Evolutionary conservation across 768 basidiomycete species (phyloP).

Genomic region (Coprinellus aureogranulatus): DNA sequence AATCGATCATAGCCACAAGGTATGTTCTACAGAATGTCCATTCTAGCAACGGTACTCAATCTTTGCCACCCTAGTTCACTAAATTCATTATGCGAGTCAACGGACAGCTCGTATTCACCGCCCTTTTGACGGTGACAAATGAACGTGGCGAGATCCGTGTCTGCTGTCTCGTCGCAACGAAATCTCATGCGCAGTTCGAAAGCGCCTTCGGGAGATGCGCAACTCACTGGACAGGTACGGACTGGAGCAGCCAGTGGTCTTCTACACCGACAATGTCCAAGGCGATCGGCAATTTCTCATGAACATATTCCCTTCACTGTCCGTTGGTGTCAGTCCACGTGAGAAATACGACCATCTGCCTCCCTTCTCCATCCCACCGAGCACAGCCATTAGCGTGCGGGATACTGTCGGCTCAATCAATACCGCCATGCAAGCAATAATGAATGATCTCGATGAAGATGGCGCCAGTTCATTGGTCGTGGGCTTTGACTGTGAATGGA

Average conservation of each 20-base stretch:
- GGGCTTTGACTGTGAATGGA: conserved; percentile 23
- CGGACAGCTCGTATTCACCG: conserved; percentile 19
- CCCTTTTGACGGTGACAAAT: conserved; percentile 27
- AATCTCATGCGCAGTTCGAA: conserved; percentile 26
- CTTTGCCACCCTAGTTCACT: neutral
- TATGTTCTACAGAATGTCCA: conserved; percentile 12
- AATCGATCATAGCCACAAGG: conserved; percentile 14
- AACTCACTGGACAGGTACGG: conserved; percentile 27
- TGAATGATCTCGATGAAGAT: conserved; percentile 8
- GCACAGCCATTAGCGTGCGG: conserved; percentile 9
- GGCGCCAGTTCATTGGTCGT: conserved; percentile 10
- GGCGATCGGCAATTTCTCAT: conserved; percentile 23
- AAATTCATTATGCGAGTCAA: neutral
- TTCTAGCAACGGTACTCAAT: neutral
- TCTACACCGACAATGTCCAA: conserved; percentile 30
- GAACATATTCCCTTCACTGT: conserved; percentile 17
- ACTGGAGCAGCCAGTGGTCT: conserved; percentile 18
- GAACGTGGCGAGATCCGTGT: conserved; percentile 21
- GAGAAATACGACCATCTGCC: conserved; percentile 24
- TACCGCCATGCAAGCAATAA: conserved; percentile 13
- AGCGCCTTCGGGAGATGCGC: conserved; percentile 11
- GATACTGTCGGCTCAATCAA: conserved; percentile 11
- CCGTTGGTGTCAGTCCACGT: conserved; percentile 11
- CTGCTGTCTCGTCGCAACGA: conserved; percentile 24
- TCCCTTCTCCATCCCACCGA: conserved; percentile 13